A percentile compares a stretch with the other conserved stretches of the same genome.
Evolutionary conservation across 106 monocot genomes (phyloP).

Genomic region (Triglochin maritima): DNA sequence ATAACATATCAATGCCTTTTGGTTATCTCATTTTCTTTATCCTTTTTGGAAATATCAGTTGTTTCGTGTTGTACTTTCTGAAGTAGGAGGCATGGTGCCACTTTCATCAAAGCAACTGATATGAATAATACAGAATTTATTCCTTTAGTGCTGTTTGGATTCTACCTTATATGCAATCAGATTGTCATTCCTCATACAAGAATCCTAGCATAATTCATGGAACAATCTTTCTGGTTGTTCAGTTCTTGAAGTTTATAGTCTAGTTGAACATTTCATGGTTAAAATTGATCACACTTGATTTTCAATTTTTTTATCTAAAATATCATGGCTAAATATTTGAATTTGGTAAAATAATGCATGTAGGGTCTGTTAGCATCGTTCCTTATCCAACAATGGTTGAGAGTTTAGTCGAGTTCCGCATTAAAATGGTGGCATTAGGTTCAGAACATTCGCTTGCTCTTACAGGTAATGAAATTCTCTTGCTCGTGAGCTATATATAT

Average conservation of each 20-base stretch:
- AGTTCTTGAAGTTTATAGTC: not conserved
- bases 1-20: not conserved
- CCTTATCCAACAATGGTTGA: conserved; percentile 60
- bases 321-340: not conserved
- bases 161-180: too few relatives aligned
- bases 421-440: conserved; percentile 66
- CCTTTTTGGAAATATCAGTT: too few relatives aligned
- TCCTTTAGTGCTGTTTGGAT: too few relatives aligned
- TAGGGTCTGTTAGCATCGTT: conserved; percentile 41
- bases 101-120: too few relatives aligned
- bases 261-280: not conserved
- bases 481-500: not conserved
- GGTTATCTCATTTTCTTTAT: too few relatives aligned
- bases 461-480: conserved; percentile 43
- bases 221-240: not conserved
- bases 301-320: not conserved
- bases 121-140: too few relatives aligned
- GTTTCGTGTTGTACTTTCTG: too few relatives aligned
- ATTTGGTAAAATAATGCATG: not conserved
- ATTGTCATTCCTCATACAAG: too few relatives aligned
- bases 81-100: too few relatives aligned
- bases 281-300: not conserved
- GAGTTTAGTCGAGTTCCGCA: conserved; percentile 40
- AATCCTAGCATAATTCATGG: not conserved
- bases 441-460: conserved; percentile 90